Base-by-base conservation (phyloP, 2,329 filamentous ascomycete genomes). In the Mariannaea sp. region DNA sequence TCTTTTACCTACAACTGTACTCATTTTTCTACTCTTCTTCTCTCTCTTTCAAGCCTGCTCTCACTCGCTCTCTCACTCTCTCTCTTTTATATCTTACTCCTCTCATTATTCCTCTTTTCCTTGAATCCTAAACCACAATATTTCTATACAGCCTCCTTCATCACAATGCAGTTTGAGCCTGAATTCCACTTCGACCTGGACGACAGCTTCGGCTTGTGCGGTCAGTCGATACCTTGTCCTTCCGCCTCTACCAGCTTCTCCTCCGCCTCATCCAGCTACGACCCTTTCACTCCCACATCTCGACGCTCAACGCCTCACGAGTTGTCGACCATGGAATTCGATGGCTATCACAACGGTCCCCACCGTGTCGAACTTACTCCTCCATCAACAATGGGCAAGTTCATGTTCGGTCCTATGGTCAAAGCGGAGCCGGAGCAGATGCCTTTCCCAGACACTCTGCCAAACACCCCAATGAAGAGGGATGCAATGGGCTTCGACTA, bases 251-350 rank as follows among this genome's bases (percentile, higher is more conserved):
- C 64, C 30, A 76, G 72, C 66, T 76, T 74, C 59, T 75, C 73
- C 6, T 73, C 73, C 7, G 67, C 70, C 24, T 74, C 72, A 22
- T 74, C 73, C 26, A 60, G 65, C 45, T 77, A 75, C 69, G 75
- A 75, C 33, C 70, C 75, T 20, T 77, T 73, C 55, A 78, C 76
- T 33, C 76, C 76, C 38, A 72, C 69, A 24, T 77, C 77, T 50
- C 69, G 74, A 64, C 72, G 75, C 49, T 77, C 76, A 38, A 74
- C 74, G 14, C 74, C 76, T 7, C 68, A 74, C 57, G 68, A 71
- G 49, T 65, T 72, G 39, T 57, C 71, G 30, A 63, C 61, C 44
- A 61, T 77, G 56, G 71, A 74, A 38, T 74, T 74, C 57, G 70
- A 76, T 14, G 65, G 62, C 48, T 73, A 68, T 42, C 61, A 55